Percentiles rank a stretch among this genome's conserved stretches.
These are phyloP conservation scores for Lipomyces starkeyi DNA, from an alignment of 805 yeast species.

Conservation along the genomic window DNA sequence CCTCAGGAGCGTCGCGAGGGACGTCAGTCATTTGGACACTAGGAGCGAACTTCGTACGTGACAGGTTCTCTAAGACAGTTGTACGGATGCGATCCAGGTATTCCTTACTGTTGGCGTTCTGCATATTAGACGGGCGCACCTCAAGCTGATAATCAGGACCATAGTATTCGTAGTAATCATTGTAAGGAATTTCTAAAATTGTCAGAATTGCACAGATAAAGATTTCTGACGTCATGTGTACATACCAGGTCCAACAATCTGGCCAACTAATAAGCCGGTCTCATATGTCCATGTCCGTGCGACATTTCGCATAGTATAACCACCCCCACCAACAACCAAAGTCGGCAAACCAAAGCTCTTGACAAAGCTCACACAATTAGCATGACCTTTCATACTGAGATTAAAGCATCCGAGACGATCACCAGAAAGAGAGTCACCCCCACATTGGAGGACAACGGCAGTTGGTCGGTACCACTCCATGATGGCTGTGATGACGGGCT, in stretches of 20 bases:
- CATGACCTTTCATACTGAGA: conserved; percentile 89
- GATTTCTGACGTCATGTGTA: conserved; percentile 41
- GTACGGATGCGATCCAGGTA: conserved; percentile 83
- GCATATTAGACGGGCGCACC: conserved; percentile 95
- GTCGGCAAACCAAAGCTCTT: conserved; percentile 89
- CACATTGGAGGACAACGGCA: conserved; percentile 94
- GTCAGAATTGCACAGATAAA: background rate
- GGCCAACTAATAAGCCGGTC: conserved; percentile 78
- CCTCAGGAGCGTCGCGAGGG: conserved; percentile 77
- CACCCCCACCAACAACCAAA: conserved; percentile 96
- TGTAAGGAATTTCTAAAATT: conserved; percentile 76
- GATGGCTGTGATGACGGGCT: conserved; percentile 74
- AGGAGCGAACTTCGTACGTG: conserved; percentile 95
- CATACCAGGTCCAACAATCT: conserved; percentile 50
- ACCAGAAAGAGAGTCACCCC: conserved; percentile 93
- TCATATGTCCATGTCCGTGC: conserved; percentile 96
- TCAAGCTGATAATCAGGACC: conserved; percentile 97
- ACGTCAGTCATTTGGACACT: conserved; percentile 91
- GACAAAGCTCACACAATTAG: conserved; percentile 89
- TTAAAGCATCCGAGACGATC: conserved; percentile 95
- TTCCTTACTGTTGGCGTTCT: conserved; percentile 92
- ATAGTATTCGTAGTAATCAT: conserved; percentile 95
- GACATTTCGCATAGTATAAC: conserved; percentile 95
- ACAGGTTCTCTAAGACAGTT: conserved; percentile 77
- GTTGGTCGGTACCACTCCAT: conserved; percentile 92